Evolutionary conservation across 768 basidiomycete species (phyloP).

Genomic region (Crucibulum laeve): DNA sequence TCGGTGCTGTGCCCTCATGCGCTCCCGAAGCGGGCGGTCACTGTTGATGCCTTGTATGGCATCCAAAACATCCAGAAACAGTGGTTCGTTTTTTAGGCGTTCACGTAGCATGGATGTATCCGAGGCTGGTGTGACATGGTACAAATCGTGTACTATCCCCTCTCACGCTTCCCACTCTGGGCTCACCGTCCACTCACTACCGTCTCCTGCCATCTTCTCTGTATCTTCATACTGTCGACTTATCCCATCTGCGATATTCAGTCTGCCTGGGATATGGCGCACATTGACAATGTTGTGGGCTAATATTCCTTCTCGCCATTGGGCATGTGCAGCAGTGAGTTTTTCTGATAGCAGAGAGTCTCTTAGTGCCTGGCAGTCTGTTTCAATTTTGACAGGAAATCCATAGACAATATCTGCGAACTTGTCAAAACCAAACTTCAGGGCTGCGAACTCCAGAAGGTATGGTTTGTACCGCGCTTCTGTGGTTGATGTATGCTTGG

Average conservation of each 20-base stretch:
- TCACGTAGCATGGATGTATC: constrained; percentile 8
- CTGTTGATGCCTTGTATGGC: constrained; percentile 16
- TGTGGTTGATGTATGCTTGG: constrained; percentile 23
- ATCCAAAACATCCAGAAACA: constrained; percentile 18
- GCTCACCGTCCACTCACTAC: constrained; percentile 24
- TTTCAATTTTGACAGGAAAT: constrained; percentile 26
- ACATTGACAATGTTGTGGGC: constrained; percentile 19
- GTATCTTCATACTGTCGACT: constrained; percentile 17
- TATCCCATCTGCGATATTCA: constrained; percentile 26
- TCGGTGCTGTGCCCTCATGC: constrained; percentile 15
- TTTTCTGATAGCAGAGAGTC: constrained; percentile 24
- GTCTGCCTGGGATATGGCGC: too few species aligned
- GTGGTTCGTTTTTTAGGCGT: constrained; percentile 15
- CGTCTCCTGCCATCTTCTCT: constrained; percentile 13
- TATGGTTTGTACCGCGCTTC: constrained; percentile 29
- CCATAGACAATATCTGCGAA: constrained; percentile 23
- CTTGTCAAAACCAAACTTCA: constrained; percentile 27
- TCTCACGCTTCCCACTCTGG: constrained; percentile 17
- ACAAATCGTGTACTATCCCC: constrained; percentile 16
- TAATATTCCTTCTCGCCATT: constrained; percentile 28
- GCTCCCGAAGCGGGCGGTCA: constrained; percentile 8
- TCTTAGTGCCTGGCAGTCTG: constrained; percentile 29
- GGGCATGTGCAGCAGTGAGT: constrained; percentile 22
- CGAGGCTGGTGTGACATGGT: neutral
- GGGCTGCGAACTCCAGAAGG: constrained; percentile 28